Percentiles rank a stretch among this genome's conserved stretches.
phyloP scores from a whole-genome alignment of 805 yeast genomes.

The Jamesozyma hellenica region DNA sequence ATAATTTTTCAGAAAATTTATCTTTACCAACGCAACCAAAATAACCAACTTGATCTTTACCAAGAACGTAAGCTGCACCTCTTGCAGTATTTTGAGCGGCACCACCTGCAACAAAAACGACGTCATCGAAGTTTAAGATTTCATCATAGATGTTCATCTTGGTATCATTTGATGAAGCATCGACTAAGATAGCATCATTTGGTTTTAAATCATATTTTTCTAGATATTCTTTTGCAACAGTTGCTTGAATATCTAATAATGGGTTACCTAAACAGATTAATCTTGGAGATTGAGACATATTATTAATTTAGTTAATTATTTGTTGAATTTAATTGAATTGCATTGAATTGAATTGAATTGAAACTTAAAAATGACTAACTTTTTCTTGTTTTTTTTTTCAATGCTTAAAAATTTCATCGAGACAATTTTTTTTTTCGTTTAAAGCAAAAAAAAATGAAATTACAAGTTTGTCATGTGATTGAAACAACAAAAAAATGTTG shows the following conservation, averaged over 20 bases:
- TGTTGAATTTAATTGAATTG: no score
- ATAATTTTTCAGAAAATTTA: conserved; percentile 68
- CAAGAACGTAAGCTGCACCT: conserved; percentile 91
- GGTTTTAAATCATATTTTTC: conserved; percentile 76
- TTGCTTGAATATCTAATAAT: conserved; percentile 75
- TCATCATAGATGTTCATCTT: conserved; percentile 84
- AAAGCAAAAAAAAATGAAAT: no score
- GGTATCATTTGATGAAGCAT: conserved; percentile 50
- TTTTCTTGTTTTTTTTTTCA: no score
- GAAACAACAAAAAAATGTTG: no score
- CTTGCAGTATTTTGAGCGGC: conserved; percentile 99
- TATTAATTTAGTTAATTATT: no score
- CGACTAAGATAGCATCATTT: conserved; percentile 80
- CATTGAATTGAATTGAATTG: no score
- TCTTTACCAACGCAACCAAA: conserved; percentile 96
- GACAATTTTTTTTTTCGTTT: no score
- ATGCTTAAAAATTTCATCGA: no score
- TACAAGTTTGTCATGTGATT: no score
- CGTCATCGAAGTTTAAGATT: conserved; percentile 47
- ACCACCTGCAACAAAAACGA: conserved; percentile 88
- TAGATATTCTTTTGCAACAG: conserved; percentile 57
- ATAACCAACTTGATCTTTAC: conserved; percentile 73
- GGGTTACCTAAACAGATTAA: conserved; percentile 90
- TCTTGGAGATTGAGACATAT: conserved; percentile 11
- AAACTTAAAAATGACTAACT: no score